Conservation (phyloP, 2,329 filamentous ascomycete genomes). For the Calonectria pauciramosa region DNA sequence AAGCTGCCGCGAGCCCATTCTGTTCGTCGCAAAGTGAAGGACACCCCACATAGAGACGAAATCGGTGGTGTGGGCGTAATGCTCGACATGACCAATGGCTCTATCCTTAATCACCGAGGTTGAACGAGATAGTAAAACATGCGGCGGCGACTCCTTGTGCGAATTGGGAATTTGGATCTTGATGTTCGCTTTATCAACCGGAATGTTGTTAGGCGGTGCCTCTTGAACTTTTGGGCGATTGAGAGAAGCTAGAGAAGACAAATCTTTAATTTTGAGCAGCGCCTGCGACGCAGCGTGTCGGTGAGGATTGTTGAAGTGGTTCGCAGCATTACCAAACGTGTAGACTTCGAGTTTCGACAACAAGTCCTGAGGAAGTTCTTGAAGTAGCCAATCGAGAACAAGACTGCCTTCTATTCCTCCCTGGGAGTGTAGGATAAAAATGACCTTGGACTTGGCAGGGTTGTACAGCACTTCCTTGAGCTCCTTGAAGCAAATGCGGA, state of each 20-base stretch:
- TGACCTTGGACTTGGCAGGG: constrained; percentile 73
- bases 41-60: constrained; percentile 83
- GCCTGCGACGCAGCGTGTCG: constrained; percentile 62
- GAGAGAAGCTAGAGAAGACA: constrained; percentile 50
- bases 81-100: constrained; percentile 80
- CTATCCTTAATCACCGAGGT: constrained; percentile 57
- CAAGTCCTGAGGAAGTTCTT: constrained; percentile 76
- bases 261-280: constrained; percentile 50
- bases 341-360: constrained; percentile 80
- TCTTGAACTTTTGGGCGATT: constrained; percentile 54
- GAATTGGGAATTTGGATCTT: constrained; percentile 30
- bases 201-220: constrained; percentile 38
- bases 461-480: constrained; percentile 76
- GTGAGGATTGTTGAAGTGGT: constrained; percentile 85
- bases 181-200: constrained; percentile 34
- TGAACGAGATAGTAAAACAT: constrained; percentile 52
- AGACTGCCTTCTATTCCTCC: constrained; percentile 81
- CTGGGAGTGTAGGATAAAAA: constrained; percentile 83
- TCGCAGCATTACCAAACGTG: constrained; percentile 84
- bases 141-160: constrained; percentile 42
- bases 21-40: constrained; percentile 72
- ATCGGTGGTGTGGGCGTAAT: constrained; percentile 82
- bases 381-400: constrained; percentile 82
- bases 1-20: constrained; percentile 57
- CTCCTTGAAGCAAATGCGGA: constrained; percentile 71